Evolutionary conservation across 1,284 basidiomycete genomes (phyloP), one percentile per base, ranked within the genome.

Genomic region (Naganishia albida): DNA sequence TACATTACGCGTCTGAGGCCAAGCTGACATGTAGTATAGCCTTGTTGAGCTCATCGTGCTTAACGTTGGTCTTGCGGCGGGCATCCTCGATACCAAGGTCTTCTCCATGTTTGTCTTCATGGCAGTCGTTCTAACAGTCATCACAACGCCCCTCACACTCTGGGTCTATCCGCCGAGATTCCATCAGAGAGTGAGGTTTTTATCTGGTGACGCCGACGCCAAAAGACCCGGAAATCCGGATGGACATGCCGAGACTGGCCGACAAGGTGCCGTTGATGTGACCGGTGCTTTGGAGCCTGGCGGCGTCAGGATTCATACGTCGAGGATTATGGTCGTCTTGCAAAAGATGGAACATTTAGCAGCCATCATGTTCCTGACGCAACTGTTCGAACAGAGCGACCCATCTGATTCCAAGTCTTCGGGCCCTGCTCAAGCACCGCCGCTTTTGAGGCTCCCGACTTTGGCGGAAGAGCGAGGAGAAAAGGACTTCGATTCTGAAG

Each of bases 21-120:
- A 16, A 64, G 25, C 20, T 38, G 23, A 26, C 63, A 40, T 15
- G 15, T 25, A 23, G 8, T 38, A n/a, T 12, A 89, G 88, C 60
- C 82, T 83, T 16, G 89, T 91, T 16, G 90, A 93, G 77, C 85
- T 95, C 52, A 94, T 96, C 70, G 93, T 95, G 12, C 86, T 96
- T 73, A 96, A 97, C 74, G 88, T 96, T 70, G 93, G 93, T 68
- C 83, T 92, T 1, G 76, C 84, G 67, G 93, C 84, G 74, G 87
- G 88, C 0, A 90, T 92, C 69, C 83, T 99, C 60, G 86, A 89
- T 40, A 83, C 77, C 38, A 74, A 76, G n/a, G 80, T 83, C 23
- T 85, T 85, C 72, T 82, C 83, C 15, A 96, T 97, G 91, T 94
- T 97, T 71, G 92, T 95, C 26, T 80, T 96, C 39, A 90, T 91